These are phyloP conservation scores for Mortierella sp. DNA, from an alignment of 371 early-diverging fungal genomes.

Conservation along the genomic window DNA sequence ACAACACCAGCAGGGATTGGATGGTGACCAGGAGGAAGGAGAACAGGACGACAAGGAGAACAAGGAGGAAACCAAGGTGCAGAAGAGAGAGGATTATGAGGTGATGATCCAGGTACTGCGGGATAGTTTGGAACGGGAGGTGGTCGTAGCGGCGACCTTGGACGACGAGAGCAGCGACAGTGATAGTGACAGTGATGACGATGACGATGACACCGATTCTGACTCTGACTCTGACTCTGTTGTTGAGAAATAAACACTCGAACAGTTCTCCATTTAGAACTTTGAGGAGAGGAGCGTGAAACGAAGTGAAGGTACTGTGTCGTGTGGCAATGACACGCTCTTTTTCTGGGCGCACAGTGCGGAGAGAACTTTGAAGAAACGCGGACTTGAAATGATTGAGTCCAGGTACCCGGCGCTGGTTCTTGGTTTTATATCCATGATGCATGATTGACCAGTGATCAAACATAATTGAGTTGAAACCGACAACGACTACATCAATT, in stretches of 20 bases:
- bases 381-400: too few relatives aligned
- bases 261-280: not conserved
- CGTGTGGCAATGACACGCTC: not conserved
- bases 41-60: not conserved
- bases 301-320: not conserved
- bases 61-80: not conserved
- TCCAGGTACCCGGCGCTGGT: too few relatives aligned
- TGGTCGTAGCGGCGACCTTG: conserved; percentile 30
- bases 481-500: too few relatives aligned
- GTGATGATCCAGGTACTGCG: conserved; percentile 43
- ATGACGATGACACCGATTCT: conserved; percentile 21
- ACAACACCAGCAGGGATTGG: conserved; percentile 22
- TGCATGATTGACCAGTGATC: too few relatives aligned
- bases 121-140: conserved; percentile 54
- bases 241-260: not conserved
- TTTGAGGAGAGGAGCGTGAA: not conserved
- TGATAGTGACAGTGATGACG: conserved; percentile 27
- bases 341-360: not conserved
- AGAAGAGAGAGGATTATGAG: conserved; percentile 34
- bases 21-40: not conserved
- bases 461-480: too few relatives aligned
- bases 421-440: too few relatives aligned
- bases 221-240: conserved; percentile 22
- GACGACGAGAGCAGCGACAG: conserved; percentile 24
- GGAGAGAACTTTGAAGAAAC: too few relatives aligned